Conservation (phyloP, 2,329 filamentous ascomycete genomes). For the Penicillium sp. region DNA sequence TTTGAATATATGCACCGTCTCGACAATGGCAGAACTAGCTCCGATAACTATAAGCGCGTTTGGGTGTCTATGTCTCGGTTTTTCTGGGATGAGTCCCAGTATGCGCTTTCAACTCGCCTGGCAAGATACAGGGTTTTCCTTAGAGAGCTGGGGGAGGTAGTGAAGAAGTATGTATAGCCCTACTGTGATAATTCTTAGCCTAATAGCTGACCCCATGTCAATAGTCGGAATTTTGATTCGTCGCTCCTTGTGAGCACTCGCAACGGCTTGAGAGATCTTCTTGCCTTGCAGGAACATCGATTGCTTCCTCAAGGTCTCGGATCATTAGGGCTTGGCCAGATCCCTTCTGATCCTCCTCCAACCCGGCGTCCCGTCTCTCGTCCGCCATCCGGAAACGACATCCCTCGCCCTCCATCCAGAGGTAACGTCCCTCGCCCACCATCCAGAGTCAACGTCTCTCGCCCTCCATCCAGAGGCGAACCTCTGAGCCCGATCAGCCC, state of each 20-base stretch:
- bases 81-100: constrained; percentile 49
- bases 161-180: constrained; percentile 46
- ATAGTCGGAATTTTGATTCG: constrained; percentile 29
- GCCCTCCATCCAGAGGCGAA: constrained; percentile 28
- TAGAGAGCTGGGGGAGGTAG: constrained; percentile 43
- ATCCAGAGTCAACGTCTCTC: neutral
- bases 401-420: constrained; percentile 20
- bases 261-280: constrained; percentile 25
- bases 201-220: constrained; percentile 1
- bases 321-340: neutral
- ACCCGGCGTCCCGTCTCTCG: neutral
- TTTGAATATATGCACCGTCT: constrained; percentile 46
- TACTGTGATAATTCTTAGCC: constrained; percentile 8
- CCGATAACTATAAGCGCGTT: constrained; percentile 46
- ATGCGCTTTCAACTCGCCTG: constrained; percentile 49
- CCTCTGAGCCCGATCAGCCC: constrained; percentile 24
- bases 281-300: constrained; percentile 31
- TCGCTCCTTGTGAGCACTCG: constrained; percentile 28
- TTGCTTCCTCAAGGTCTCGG: constrained; percentile 8
- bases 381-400: neutral
- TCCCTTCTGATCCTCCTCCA: no score
- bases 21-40: constrained; percentile 28
- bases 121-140: constrained; percentile 54
- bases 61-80: constrained; percentile 53
- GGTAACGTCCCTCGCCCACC: constrained; percentile 19